A percentile compares a stretch with the other conserved stretches of the same genome.
Conservation (phyloP, 345 rosid genomes). For the Syzygium aromaticum region DNA sequence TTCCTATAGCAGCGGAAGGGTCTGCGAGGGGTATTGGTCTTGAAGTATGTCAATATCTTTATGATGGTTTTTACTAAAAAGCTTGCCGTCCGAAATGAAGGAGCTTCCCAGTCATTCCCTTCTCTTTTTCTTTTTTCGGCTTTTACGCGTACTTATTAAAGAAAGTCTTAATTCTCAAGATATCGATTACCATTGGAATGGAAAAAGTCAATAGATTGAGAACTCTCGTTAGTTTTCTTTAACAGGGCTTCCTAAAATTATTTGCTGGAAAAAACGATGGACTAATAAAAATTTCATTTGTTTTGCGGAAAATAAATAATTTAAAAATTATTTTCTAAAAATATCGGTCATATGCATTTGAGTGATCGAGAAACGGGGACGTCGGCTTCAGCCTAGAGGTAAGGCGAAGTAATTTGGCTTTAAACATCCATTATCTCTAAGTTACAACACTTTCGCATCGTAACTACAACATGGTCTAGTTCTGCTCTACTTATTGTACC, state of each 20-base stretch:
- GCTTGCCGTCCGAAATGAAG: neutral
- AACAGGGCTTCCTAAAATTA: no score
- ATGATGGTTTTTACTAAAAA: neutral
- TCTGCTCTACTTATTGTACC: neutral
- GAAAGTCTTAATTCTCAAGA: neutral
- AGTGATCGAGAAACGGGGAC: neutral
- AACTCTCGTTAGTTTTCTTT: neutral
- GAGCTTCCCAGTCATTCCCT: neutral
- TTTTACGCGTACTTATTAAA: neutral
- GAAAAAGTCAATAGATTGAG: neutral
- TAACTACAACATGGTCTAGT: neutral
- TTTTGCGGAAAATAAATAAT: no score
- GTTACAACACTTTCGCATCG: neutral
- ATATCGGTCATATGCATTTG: neutral
- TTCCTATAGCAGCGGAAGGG: neutral
- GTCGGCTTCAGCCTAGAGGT: neutral
- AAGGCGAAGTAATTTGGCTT: neutral
- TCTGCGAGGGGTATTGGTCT: neutral
- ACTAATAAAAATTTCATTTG: no score
- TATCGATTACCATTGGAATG: neutral
- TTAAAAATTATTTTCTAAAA: no score
- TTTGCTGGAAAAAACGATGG: no score
- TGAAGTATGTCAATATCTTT: neutral
- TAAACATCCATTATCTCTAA: neutral
- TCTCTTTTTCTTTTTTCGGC: neutral